Base-by-base conservation (phyloP, 331 rosid genomes). In the Quercus lobata region DNA sequence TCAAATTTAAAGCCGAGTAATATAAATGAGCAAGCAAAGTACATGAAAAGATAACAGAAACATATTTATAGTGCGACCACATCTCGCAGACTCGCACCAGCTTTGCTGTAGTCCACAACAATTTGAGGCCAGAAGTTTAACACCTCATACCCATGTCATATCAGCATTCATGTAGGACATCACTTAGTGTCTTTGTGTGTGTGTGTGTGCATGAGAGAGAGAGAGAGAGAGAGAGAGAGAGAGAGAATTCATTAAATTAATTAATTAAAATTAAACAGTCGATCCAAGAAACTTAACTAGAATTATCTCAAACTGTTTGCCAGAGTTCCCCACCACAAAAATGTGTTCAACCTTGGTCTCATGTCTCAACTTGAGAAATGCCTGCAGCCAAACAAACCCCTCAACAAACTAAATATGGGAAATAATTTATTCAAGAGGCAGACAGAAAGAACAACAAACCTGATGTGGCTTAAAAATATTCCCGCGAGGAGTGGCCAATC, bases 401-500 rank as follows among this genome's bases (percentile, higher is more conserved):
- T 80, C 73, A 82, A 76, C 76, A 82, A 90, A 80, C 83, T 73
- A 72, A 83, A 60, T 58, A 61, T 27, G 65, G 80, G 76, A 75
- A 75, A 74, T 24, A 61, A 76, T 74, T 65, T 65, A 78, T 76
- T 70, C 52, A 56, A 32, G 74, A 84, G 65, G 76, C 62, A 69
- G 56, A 69, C 44, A 79, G 74, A 58, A 72, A 69, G 66, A 76
- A 73, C 62, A 29, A 74, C 92, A 83, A 82, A 93, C 99, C 97
- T 93, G 99, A 83, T 93, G 97, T 10, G 98, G 98, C 89, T 90
- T 89, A 79, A 93, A 96, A 80, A 73, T 80, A 69, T 81, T 86
- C 46, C 95, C 98, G 34, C 46, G 81, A 58, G 93, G 98, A 58
- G 93, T 88, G 80, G 91, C 79, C 87, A 96, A 87, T 72, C 87